These are phyloP conservation scores for Mortierella hygrophila DNA, from an alignment of 192 early-diverging fungal genomes.

Conservation along the genomic window DNA sequence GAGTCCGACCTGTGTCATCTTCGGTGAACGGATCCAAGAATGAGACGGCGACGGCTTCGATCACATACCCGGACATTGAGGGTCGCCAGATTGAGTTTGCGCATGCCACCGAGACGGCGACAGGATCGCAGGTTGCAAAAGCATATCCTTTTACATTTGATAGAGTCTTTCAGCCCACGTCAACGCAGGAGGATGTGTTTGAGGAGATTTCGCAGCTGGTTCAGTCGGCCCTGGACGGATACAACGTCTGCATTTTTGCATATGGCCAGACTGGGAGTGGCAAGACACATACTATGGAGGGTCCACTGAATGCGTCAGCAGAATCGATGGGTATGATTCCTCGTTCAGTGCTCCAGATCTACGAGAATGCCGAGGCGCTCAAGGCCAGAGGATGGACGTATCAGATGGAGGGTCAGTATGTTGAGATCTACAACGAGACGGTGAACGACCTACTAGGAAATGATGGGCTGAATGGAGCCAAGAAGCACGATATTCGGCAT, in stretches of 20 bases:
- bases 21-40: conserved; percentile 7
- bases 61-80: conserved; percentile 39
- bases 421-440: conserved; percentile 98
- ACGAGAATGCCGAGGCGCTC: conserved; percentile 76
- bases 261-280: conserved; percentile 98
- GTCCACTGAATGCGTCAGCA: conserved; percentile 58
- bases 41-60: conserved; percentile 25
- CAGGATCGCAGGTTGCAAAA: conserved; percentile 59
- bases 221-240: conserved; percentile 95
- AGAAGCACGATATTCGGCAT: conserved; percentile 92
- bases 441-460: conserved; percentile 84
- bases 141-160: conserved; percentile 88
- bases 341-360: conserved; percentile 92
- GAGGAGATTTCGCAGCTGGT: conserved; percentile 96
- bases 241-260: conserved; percentile 98
- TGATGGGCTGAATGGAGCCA: conserved; percentile 50
- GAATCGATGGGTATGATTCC: conserved; percentile 92
- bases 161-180: conserved; percentile 78
- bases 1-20: conserved; percentile 83
- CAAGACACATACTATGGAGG: conserved; percentile 90
- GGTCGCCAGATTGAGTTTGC: conserved; percentile 77
- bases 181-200: conserved; percentile 86
- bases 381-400: conserved; percentile 91
- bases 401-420: conserved; percentile 85
- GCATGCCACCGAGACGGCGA: conserved; percentile 59